Conservation (phyloP, 2,329 filamentous ascomycete genomes). For the Stemphylium vesicarium region DNA sequence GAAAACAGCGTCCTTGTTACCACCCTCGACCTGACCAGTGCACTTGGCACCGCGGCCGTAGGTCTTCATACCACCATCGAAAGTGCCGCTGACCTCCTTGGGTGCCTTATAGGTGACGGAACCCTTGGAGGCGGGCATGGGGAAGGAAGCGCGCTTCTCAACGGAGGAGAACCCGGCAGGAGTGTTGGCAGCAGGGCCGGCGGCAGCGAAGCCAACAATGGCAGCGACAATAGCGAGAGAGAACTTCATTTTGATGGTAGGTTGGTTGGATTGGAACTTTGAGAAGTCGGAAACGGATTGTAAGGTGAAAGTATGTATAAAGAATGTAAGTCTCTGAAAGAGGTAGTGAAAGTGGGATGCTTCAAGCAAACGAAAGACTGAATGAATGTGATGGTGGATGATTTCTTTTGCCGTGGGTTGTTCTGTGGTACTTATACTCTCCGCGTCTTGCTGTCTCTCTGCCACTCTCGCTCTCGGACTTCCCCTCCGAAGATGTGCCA, state of each 20-base stretch:
- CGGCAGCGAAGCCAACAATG: slow-evolving; percentile 37
- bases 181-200: slow-evolving; percentile 32
- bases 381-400: slow-evolving; percentile 26
- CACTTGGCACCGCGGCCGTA: slow-evolving; percentile 48
- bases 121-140: slow-evolving; percentile 42
- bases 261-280: slow-evolving; percentile 15
- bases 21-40: slow-evolving; percentile 54
- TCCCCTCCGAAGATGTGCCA: slow-evolving; percentile 2
- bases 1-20: slow-evolving; percentile 59
- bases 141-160: slow-evolving; percentile 39
- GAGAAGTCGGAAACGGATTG: slow-evolving; percentile 18
- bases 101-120: slow-evolving; percentile 35
- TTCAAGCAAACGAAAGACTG: slow-evolving; percentile 34
- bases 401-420: slow-evolving; percentile 1
- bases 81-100: slow-evolving; percentile 33
- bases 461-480: neutral
- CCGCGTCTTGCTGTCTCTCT: neutral
- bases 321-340: slow-evolving; percentile 25
- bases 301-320: slow-evolving; percentile 24
- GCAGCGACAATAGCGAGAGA: slow-evolving; percentile 32
- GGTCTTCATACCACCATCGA: slow-evolving; percentile 45
- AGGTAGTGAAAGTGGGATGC: slow-evolving; percentile 27
- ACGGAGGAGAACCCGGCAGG: slow-evolving; percentile 35
- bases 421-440: slow-evolving; percentile 20
- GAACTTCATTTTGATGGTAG: slow-evolving; percentile 44